Percentiles rank a stretch among this genome's conserved stretches.
Conservation (phyloP, 495 filamentous ascomycete genomes). For the Cudoniella acicularis region DNA sequence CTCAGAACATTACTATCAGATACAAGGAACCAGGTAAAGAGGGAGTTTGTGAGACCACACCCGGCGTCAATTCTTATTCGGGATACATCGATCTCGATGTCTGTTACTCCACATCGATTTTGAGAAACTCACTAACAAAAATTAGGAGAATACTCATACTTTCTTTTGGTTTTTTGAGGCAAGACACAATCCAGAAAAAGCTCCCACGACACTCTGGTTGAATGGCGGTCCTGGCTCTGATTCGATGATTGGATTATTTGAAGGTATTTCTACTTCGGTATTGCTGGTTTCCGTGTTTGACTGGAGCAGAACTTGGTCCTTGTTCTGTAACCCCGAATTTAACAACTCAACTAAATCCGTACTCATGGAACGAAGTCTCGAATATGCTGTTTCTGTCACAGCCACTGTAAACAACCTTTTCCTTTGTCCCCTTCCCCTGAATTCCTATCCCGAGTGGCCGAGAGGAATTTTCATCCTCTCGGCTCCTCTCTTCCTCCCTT, state of each 20-base stretch:
- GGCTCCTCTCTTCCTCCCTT: too few species aligned
- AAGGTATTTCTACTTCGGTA: constrained; percentile 32
- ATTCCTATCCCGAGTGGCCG: too few species aligned
- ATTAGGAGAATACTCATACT: constrained; percentile 53
- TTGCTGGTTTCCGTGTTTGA: background rate
- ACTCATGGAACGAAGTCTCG: constrained; percentile 54
- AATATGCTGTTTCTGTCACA: constrained; percentile 57
- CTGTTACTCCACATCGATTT: too few species aligned
- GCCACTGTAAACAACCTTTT: too few species aligned
- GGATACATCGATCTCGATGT: constrained; percentile 40
- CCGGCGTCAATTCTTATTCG: constrained; percentile 14
- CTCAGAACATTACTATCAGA: constrained; percentile 48
- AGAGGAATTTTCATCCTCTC: too few species aligned
- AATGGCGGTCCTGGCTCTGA: constrained; percentile 53
- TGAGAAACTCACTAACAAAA: constrained; percentile 2
- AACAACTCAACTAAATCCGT: constrained; percentile 45
- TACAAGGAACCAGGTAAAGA: constrained; percentile 50
- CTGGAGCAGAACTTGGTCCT: constrained; percentile 47
- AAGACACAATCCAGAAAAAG: constrained; percentile 32
- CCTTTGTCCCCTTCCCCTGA: too few species aligned
- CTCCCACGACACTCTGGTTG: constrained; percentile 41
- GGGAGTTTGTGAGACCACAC: constrained; percentile 26
- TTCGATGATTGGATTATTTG: constrained; percentile 54
- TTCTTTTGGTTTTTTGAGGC: constrained; percentile 66
- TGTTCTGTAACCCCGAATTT: constrained; percentile 47